Evolutionary conservation across 2,329 filamentous ascomycete species (phyloP), one percentile per base, ranked within the genome.

Genomic region (Alternaria sp.): DNA sequence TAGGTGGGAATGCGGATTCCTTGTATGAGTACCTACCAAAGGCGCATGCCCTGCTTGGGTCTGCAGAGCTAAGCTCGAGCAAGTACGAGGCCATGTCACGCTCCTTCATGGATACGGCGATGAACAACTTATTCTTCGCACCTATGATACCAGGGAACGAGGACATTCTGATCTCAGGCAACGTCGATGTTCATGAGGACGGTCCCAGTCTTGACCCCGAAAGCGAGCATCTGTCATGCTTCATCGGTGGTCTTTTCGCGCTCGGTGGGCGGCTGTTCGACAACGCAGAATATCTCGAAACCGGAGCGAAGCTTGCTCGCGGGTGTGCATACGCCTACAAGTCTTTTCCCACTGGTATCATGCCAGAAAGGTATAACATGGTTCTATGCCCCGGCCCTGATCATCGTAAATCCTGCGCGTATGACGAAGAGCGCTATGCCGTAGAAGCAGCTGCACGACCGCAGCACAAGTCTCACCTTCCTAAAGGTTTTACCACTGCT

Each of bases 291-390:
- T 85, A 89, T 65, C 77, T 89, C 60, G 79, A 83, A 1, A 81
- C 88, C 32, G 87, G 85, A 30, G 79, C 80, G 52, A 85, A 87
- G 70, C 78, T 89, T 28, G 87, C 86, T 0, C 83, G 87, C 59
- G 87, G 86, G 8, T 89, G 87, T 71, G 83, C 88, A 28, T 89
- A 85, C 82, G 83, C 86, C 6, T 89, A 89, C 70, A 79, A 84
- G 54, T 77, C 82, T 3, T 84, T 85, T 45, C 82, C 84, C 2
- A 81, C 84, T 0, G 86, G 87, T 1, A 83, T 89, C 58, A 89
- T 89, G 86, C 86, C 87, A 0, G 87, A 89, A 67, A 75, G 79
- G 28, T 87, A 87, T 72, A 71, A 81, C 34, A 77, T 87, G 56
- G 65, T 85, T 6, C 81, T 85, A 3, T 89, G 87, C 66, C 70